Conservation (phyloP, 495 filamentous ascomycete species). For the Podospora didyma region DNA sequence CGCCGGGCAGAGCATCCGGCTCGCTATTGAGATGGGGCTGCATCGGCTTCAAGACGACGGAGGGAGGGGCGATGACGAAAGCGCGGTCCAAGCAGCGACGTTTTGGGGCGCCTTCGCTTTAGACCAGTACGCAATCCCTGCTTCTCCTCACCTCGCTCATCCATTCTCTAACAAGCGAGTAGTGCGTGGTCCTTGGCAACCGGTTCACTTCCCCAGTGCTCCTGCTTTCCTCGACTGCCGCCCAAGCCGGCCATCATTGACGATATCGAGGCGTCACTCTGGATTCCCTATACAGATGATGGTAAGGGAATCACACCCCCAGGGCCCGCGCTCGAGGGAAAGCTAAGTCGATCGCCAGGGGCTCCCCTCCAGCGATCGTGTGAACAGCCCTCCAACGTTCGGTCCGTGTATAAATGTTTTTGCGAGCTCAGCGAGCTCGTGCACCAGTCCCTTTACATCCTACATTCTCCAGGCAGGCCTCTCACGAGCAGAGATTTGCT, state of each 20-base stretch:
- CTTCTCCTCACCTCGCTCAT: not conserved
- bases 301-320: slow-evolving; percentile 30
- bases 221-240: slow-evolving; percentile 50
- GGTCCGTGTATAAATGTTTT: slow-evolving; percentile 57
- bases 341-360: slow-evolving; percentile 26
- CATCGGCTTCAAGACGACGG: slow-evolving; percentile 45
- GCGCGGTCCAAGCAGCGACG: slow-evolving; percentile 61
- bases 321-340: slow-evolving; percentile 1
- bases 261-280: slow-evolving; percentile 49
- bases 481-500: slow-evolving; percentile 56
- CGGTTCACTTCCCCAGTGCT: slow-evolving; percentile 60
- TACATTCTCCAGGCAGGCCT: slow-evolving; percentile 57
- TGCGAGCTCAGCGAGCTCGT: slow-evolving; percentile 65
- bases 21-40: slow-evolving; percentile 64
- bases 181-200: slow-evolving; percentile 63
- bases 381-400: slow-evolving; percentile 51
- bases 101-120: slow-evolving; percentile 70
- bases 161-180: slow-evolving; percentile 21
- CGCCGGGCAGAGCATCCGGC: slow-evolving; percentile 59
- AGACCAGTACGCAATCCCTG: slow-evolving; percentile 53
- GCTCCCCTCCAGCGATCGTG: slow-evolving; percentile 44
- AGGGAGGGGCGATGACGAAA: slow-evolving; percentile 44
- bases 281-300: slow-evolving; percentile 58
- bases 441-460: slow-evolving; percentile 58
- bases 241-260: slow-evolving; percentile 55